Evolutionary conservation across 345 rosid genomes (phyloP), one percentile per base, ranked within the genome.

Genomic region (Eutrema japonicum): DNA sequence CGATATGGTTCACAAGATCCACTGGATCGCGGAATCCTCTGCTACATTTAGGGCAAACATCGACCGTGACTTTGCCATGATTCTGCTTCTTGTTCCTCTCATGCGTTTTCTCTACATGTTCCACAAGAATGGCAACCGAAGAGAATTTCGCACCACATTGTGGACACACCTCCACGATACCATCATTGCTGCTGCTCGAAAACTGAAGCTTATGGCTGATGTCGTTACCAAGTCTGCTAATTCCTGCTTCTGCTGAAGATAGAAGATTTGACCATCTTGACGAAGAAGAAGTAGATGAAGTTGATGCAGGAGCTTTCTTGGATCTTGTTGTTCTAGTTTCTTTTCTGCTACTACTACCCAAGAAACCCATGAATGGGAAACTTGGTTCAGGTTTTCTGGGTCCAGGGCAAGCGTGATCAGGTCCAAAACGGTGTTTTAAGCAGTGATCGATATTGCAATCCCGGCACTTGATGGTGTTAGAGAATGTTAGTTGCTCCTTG

Each of bases 11-110:
- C 71, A 91, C 97, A 27, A 94, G 93, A 58, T 91, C 85, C 37
- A 88, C 90, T 2, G 96, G 88, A 82, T 94, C 97, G 22, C 93
- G 82, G 53, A 94, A 91, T 51, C 95, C 97, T 86, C 47, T 83
- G 72, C 95, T 89, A 64, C 98, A 94, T 84, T 82, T 91, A 42
- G 97, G 98, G 57, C 98, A 94, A 8, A 85, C 96, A 66, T 94
- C 97, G 10, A 91, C 73, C 0, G 93, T 85, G 78, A 79, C 81
- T 71, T 83, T 84, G 41, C 82, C 84, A 3, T 83, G 80, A 57
- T 68, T 74, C 36, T 80, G 88, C 13, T 64, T 82, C 56, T 74
- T 69, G 57, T 75, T 82, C 75, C 69, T 88, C 76, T 89, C 94
- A 14, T 93, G 96, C 52, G 80, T 76, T 77, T 84, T 89, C 83